These are phyloP conservation scores for Beauveria brongniartii DNA, from an alignment of 2,329 filamentous ascomycete genomes.

Conservation along the genomic window DNA sequence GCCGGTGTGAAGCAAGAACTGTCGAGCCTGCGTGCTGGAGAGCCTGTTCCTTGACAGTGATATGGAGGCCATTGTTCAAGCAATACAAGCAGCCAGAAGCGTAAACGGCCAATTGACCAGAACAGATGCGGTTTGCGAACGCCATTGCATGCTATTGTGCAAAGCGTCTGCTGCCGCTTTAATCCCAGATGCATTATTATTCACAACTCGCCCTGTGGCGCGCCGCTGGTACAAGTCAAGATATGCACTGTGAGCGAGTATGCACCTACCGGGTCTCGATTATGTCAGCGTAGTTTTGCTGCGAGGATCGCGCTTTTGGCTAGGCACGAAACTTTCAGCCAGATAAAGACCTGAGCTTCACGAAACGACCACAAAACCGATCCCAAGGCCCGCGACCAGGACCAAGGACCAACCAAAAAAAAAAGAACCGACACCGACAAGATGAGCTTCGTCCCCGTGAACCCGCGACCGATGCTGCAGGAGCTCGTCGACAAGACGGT, in stretches of 20 bases:
- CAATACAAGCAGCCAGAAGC: neutral
- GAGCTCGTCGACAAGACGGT: constrained; percentile 86
- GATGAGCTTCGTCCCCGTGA: constrained; percentile 73
- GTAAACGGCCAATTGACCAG: neutral
- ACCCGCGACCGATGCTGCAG: constrained; percentile 95
- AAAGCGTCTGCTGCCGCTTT: neutral
- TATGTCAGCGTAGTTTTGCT: constrained; percentile 1
- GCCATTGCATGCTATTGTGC: neutral
- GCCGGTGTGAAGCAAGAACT: neutral
- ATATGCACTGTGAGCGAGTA: neutral
- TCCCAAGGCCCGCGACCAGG: neutral
- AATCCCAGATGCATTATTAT: neutral
- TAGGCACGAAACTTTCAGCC: constrained; percentile 8
- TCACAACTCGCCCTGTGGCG: neutral
- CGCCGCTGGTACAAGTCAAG: neutral
- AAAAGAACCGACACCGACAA: constrained; percentile 12
- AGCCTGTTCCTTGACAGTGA: neutral
- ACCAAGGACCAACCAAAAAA: neutral
- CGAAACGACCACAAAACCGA: neutral
- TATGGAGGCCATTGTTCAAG: neutral
- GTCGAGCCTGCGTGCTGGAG: neutral
- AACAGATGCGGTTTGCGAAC: neutral
- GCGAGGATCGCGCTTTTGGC: neutral
- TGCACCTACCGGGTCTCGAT: neutral
- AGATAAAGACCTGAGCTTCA: neutral